Evolutionary conservation across 177 flowering plant species (phyloP).

Genomic region (Vitis hybrid): DNA sequence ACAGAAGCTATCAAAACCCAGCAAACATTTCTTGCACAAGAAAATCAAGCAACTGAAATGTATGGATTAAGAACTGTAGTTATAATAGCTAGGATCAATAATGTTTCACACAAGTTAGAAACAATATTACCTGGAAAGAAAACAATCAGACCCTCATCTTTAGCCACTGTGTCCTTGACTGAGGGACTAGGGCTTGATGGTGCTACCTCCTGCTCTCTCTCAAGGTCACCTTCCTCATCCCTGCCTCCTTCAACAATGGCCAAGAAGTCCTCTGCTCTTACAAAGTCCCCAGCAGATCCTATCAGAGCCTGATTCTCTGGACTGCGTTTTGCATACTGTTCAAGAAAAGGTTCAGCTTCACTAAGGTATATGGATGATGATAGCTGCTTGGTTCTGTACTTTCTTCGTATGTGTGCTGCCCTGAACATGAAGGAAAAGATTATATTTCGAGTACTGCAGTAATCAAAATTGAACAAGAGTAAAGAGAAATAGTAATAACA

Average conservation of each 20-base stretch:
- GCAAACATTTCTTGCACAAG: background rate
- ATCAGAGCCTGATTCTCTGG: constrained; percentile 72
- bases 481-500: background rate
- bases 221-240: constrained; percentile 94
- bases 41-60: background rate
- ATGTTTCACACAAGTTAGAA: background rate
- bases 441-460: background rate
- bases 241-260: constrained; percentile 71
- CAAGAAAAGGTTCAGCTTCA: constrained; percentile 96
- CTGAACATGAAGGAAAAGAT: constrained; percentile 30
- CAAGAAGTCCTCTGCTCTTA: constrained; percentile 81
- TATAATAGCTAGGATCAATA: background rate
- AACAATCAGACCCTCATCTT: constrained; percentile 76
- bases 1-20: background rate
- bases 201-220: constrained; percentile 34
- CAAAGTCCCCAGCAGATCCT: constrained; percentile 88
- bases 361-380: constrained; percentile 76
- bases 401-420: constrained; percentile 80
- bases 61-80: background rate
- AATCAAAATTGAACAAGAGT: constrained; percentile 1
- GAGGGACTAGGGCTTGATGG: constrained; percentile 49
- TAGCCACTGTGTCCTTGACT: constrained; percentile 56
- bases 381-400: constrained; percentile 69
- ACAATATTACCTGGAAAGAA: constrained; percentile 81
- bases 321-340: constrained; percentile 88